Evolutionary conservation across 1,139 yeast genomes (phyloP).

Genomic region (Groenewaldozyma auringiensis): DNA sequence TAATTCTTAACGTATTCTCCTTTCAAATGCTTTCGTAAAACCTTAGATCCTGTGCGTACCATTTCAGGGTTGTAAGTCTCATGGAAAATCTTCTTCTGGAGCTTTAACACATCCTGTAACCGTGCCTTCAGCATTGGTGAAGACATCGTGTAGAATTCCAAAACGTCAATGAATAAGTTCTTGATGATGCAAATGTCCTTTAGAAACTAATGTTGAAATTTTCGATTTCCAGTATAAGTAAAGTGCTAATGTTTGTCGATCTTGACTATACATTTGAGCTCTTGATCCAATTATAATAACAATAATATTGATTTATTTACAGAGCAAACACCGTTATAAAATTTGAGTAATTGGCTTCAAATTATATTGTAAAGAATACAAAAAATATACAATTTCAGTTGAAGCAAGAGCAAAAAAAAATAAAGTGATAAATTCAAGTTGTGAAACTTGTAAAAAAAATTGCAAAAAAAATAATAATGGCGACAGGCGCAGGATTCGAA

Average conservation of each 20-base stretch:
- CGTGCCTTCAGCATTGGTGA: slow-evolving; percentile 32
- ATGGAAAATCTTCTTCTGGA: slow-evolving; percentile 55
- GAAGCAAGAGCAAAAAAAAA: neutral
- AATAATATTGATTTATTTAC: neutral
- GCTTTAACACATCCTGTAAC: slow-evolving; percentile 47
- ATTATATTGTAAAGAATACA: neutral
- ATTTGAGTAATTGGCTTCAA: neutral
- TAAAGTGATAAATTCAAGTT: neutral
- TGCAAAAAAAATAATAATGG: slow-evolving; percentile 10
- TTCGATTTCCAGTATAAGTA: too few species aligned
- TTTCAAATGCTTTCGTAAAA: slow-evolving; percentile 61
- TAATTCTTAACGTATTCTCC: slow-evolving; percentile 69
- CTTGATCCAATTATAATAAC: neutral
- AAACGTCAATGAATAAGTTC: neutral
- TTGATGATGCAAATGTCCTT: neutral
- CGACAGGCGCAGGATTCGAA: slow-evolving; percentile 31
- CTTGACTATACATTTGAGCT: neutral
- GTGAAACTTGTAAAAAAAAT: neutral
- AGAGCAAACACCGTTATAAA: neutral
- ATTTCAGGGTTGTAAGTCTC: slow-evolving; percentile 61
- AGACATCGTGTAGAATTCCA: slow-evolving; percentile 3
- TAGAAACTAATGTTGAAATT: neutral
- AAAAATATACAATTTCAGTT: neutral
- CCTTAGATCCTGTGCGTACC: slow-evolving; percentile 69
- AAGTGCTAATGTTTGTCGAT: neutral